Conservation (phyloP, 768 basidiomycete species). For the Xanthoconium purpureum region DNA sequence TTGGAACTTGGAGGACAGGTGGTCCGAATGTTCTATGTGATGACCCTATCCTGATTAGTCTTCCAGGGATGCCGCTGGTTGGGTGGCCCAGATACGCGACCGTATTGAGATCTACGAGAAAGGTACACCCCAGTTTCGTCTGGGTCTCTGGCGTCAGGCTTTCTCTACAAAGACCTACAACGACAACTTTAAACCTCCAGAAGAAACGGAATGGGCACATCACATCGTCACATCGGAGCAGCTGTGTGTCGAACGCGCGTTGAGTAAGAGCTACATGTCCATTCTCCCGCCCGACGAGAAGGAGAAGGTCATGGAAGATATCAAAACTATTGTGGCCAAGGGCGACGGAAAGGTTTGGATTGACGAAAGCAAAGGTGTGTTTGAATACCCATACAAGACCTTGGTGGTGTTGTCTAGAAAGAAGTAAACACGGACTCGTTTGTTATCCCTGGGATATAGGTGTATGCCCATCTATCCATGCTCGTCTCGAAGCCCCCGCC, state of each 20-base stretch:
- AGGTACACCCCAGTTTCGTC: constrained; percentile 81
- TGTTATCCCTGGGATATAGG: not conserved
- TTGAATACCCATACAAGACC: constrained; percentile 79
- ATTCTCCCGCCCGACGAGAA: constrained; percentile 58
- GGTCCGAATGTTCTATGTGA: not conserved
- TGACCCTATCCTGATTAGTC: not conserved
- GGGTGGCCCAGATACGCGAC: constrained; percentile 74
- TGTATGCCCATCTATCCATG: not conserved
- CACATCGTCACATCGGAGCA: constrained; percentile 51
- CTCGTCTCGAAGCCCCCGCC: not conserved
- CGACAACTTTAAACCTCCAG: constrained; percentile 53
- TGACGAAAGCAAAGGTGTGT: constrained; percentile 66
- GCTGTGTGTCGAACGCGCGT: constrained; percentile 59
- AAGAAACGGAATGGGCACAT: constrained; percentile 57
- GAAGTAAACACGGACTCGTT: constrained; percentile 29
- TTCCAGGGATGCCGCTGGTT: constrained; percentile 54
- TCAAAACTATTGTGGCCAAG: constrained; percentile 53
- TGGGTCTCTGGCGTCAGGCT: constrained; percentile 66
- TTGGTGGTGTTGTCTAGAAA: constrained; percentile 51
- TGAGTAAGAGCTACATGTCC: constrained; percentile 85
- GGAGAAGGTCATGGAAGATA: constrained; percentile 44
- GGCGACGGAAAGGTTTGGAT: constrained; percentile 73
- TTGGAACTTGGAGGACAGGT: constrained; percentile 93
- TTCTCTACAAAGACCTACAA: constrained; percentile 65
- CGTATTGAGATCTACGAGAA: constrained; percentile 64